Evolutionary conservation across 106 monocot species (phyloP).

Genomic region (Allium cepa): DNA sequence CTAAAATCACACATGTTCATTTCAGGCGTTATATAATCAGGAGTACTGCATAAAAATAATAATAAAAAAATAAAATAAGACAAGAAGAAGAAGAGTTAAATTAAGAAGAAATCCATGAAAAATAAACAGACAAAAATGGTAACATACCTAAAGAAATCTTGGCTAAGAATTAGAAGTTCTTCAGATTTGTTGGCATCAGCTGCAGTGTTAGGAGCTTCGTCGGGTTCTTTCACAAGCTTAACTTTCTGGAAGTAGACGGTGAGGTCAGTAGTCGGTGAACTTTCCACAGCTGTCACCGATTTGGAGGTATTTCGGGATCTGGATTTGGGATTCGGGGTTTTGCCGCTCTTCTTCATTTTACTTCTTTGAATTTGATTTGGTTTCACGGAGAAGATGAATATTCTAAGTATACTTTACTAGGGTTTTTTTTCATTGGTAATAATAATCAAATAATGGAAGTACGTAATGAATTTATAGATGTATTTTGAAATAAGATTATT

Average conservation of each 20-base stretch:
- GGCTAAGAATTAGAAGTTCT: constrained; percentile 77
- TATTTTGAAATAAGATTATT: no score
- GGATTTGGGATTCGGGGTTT: constrained; percentile 1
- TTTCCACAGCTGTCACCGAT: constrained; percentile 8
- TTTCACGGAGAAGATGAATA: no score
- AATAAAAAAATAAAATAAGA: background rate
- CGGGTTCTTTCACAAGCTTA: constrained; percentile 28
- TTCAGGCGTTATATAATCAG: constrained; percentile 94
- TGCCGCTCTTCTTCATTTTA: constrained; percentile 18
- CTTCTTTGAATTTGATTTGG: background rate
- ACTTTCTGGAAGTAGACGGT: constrained; percentile 19
- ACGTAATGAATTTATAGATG: no score
- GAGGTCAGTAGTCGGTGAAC: constrained; percentile 27
- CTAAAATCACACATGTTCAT: constrained; percentile 43
- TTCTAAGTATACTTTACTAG: no score
- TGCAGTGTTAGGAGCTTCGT: background rate
- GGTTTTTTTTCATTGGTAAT: no score
- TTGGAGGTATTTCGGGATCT: constrained; percentile 5
- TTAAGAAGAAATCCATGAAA: background rate
- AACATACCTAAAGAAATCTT: constrained; percentile 83
- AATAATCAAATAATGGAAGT: no score
- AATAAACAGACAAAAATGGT: background rate
- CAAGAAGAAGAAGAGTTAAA: no score
- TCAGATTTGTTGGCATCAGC: constrained; percentile 7
- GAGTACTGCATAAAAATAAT: constrained; percentile 45